Percentiles rank a stretch among this genome's conserved stretches.
These are phyloP conservation scores for Xerocomellus amylosporus DNA, from an alignment of 768 basidiomycete species.

Conservation along the genomic window DNA sequence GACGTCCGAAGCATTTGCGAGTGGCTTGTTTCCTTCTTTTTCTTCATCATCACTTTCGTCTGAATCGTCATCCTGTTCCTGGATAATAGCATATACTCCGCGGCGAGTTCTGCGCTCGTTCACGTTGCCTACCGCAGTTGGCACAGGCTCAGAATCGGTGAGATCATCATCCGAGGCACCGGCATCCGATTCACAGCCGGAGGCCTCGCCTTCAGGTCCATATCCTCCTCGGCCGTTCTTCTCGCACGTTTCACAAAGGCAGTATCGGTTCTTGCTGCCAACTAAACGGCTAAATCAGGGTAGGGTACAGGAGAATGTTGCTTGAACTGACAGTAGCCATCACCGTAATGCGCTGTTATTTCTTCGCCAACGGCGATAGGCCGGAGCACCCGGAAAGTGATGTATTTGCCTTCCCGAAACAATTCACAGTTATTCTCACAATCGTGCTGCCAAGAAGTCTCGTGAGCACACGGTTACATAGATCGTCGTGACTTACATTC, in stretches of 20 bases:
- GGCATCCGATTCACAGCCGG: slow-evolving; percentile 48
- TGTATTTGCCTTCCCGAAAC: slow-evolving; percentile 84
- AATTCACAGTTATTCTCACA: slow-evolving; percentile 88
- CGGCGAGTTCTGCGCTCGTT: slow-evolving; percentile 80
- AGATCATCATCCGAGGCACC: slow-evolving; percentile 33
- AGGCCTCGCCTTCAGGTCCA: slow-evolving; percentile 47
- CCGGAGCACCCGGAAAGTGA: slow-evolving; percentile 82
- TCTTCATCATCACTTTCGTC: slow-evolving; percentile 60
- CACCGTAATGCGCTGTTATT: slow-evolving; percentile 87
- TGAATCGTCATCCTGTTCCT: slow-evolving; percentile 55
- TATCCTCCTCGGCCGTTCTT: slow-evolving; percentile 74
- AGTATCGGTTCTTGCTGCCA: slow-evolving; percentile 67
- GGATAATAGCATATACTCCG: slow-evolving; percentile 74
- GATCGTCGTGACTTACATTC: slow-evolving; percentile 56
- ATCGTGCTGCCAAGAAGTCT: slow-evolving; percentile 60
- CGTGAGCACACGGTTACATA: background rate
- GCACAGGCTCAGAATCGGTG: slow-evolving; percentile 43
- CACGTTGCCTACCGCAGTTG: slow-evolving; percentile 54
- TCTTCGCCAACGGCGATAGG: slow-evolving; percentile 80
- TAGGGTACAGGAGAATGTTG: slow-evolving; percentile 20
- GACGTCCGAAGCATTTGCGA: slow-evolving; percentile 46
- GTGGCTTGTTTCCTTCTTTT: slow-evolving; percentile 45
- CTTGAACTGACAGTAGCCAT: slow-evolving; percentile 76
- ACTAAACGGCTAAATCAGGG: slow-evolving; percentile 43
- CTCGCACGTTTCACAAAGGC: slow-evolving; percentile 87